Base-by-base conservation (phyloP, 108 stramenopile genomes). In the Stephanodiscus triporus region DNA sequence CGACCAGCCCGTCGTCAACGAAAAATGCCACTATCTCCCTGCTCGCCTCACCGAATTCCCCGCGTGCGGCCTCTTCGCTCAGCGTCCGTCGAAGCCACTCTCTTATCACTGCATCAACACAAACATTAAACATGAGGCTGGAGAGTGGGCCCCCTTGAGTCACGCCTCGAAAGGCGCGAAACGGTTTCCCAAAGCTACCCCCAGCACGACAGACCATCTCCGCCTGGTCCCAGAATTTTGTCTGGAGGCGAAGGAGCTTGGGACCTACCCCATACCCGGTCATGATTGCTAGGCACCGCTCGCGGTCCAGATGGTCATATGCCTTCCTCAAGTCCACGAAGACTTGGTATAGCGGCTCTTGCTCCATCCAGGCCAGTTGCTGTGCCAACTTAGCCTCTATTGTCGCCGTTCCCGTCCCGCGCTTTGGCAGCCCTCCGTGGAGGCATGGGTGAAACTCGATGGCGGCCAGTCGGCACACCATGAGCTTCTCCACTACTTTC, bases 241-340 rank as follows among this genome's bases (percentile, higher is more conserved):
- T 20, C 50, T 66, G 65, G 6, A 74, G 30, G 24, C 65, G 64
- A 19, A 30, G 27, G 27, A 51, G n/a, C 14, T 66, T 48, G 29
- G 27, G 24, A 6, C 73, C 73, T 14, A 66, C 73, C n/a, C 65
- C 65, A 74, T 66, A 74, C 32, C 23, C 49, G 14, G 29, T 20
- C 65, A 74, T 34, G 32, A 66, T 74, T 14, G 23, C 48, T n/a
- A 74, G 26, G 26, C 47, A 29, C 24, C 73, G 50, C 22, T 22
- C 49, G 30, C 73, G 19, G 20, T 74, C 73, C 24, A 74, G n/a
- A 11, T 24, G 30, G 30, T 74, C 63, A 49, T 66, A 74, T 51
- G 65, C 73, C 38, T 74, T 74, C 16, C 32, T 23, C 47, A 74
- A 24, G 36, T 74, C 73, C 6, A 74, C n/a, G 19, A 66, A 74